These are phyloP conservation scores for Zygoascus tannicola DNA, from an alignment of 805 yeast genomes.

Conservation along the genomic window DNA sequence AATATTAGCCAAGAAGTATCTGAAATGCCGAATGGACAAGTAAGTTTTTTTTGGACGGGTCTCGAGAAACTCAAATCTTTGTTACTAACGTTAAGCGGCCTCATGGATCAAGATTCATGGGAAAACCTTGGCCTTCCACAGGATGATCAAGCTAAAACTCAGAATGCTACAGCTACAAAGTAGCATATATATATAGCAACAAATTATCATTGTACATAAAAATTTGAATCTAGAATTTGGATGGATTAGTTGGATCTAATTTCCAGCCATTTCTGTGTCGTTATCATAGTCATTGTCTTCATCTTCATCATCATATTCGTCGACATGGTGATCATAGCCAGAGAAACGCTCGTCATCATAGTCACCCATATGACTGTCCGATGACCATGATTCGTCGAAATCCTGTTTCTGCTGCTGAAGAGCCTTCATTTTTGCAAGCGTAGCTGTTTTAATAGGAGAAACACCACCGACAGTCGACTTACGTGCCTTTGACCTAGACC, in stretches of 20 bases:
- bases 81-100: slow-evolving; percentile 25
- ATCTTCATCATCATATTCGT: not conserved
- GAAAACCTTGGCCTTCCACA: slow-evolving; percentile 52
- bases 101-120: slow-evolving; percentile 56
- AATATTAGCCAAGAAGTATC: slow-evolving; percentile 66
- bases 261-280: not conserved
- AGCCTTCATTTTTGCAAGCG: not conserved
- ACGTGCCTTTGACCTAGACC: not conserved
- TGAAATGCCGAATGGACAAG: slow-evolving; percentile 84
- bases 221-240: too few species aligned
- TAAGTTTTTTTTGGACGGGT: slow-evolving; percentile 23
- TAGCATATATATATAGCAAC: too few species aligned
- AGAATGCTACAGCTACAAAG: too few species aligned
- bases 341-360: too few species aligned
- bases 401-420: not conserved
- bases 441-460: not conserved
- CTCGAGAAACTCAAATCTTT: too few species aligned
- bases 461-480: not conserved
- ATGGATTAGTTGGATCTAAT: too few species aligned
- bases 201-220: too few species aligned
- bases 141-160: slow-evolving; percentile 33
- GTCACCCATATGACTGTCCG: slow-evolving; percentile 3
- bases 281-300: not conserved
- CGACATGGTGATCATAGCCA: not conserved
- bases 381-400: slow-evolving; percentile 1